phyloP scores from a whole-genome alignment of 192 early-diverging fungal genomes.

The Coemansia sp. region DNA sequence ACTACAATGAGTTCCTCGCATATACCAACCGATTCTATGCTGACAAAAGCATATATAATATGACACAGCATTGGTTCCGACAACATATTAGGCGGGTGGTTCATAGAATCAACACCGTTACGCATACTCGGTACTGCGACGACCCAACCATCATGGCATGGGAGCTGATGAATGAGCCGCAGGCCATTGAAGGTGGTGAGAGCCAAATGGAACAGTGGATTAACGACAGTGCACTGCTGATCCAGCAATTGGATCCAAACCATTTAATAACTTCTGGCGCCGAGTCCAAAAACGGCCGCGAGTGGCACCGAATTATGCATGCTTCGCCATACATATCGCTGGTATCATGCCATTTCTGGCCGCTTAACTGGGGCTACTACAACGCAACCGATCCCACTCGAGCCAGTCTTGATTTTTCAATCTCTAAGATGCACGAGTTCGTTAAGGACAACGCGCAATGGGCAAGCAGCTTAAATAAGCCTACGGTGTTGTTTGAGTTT shows the following conservation, averaged over 20 bases:
- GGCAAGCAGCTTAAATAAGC: conserved; percentile 53
- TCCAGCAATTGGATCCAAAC: conserved; percentile 52
- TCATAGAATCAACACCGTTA: conserved; percentile 51
- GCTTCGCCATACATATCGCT: conserved; percentile 46
- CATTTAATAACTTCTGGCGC: conserved; percentile 64
- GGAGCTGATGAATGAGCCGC: conserved; percentile 74
- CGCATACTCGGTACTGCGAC: conserved; percentile 51
- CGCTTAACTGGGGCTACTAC: conserved; percentile 60
- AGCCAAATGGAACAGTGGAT: conserved; percentile 52
- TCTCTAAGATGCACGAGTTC: conserved; percentile 44
- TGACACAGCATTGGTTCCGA: conserved; percentile 47
- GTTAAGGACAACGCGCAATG: conserved; percentile 50
- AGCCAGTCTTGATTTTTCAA: conserved; percentile 34
- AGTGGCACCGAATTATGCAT: conserved; percentile 58
- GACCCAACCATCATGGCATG: conserved; percentile 66
- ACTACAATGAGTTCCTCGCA: conserved; percentile 43
- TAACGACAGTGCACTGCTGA: conserved; percentile 46
- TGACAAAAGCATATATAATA: conserved; percentile 7
- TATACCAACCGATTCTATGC: conserved; percentile 57
- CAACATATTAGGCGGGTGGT: conserved; percentile 53
- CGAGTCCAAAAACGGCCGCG: conserved; percentile 59
- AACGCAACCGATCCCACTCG: conserved; percentile 48
- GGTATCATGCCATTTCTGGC: conserved; percentile 57
- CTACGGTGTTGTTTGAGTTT: conserved; percentile 59
- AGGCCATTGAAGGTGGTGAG: conserved; percentile 30